A percentile compares a stretch with the other conserved stretches of the same genome.
Conservation (phyloP, 2,329 filamentous ascomycete species). For the Cercospora sp. region DNA sequence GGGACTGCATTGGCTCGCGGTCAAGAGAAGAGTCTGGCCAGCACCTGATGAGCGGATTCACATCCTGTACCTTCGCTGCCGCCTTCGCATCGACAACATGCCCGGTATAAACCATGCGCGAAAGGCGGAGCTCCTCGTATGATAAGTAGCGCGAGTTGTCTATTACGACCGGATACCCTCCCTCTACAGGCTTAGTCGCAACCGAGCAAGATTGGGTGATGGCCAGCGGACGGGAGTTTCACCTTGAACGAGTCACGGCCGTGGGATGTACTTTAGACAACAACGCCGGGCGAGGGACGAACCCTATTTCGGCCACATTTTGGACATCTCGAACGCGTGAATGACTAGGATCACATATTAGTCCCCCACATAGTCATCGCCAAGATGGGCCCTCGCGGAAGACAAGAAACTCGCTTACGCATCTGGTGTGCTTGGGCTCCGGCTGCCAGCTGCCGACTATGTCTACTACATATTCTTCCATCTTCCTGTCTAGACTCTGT, state of each 20-base stretch:
- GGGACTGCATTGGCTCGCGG: not conserved
- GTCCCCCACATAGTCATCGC: not conserved
- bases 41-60: not conserved
- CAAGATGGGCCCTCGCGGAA: constrained; percentile 1
- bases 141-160: not conserved
- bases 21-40: not conserved
- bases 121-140: not conserved
- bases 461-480: not conserved
- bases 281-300: not conserved
- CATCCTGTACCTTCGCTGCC: not conserved
- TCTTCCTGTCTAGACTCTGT: too few relatives aligned
- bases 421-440: not conserved
- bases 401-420: not conserved
- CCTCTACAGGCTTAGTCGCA: not conserved
- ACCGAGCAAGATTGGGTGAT: not conserved
- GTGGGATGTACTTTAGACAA: not conserved
- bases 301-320: not conserved
- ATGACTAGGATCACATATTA: not conserved
- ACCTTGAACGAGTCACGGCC: not conserved
- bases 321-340: not conserved
- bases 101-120: not conserved
- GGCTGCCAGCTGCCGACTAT: not conserved
- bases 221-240: not conserved
- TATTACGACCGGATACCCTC: not conserved
- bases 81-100: not conserved